Conservation (phyloP, 306 rosid genomes). For the Cicer judaicum region DNA sequence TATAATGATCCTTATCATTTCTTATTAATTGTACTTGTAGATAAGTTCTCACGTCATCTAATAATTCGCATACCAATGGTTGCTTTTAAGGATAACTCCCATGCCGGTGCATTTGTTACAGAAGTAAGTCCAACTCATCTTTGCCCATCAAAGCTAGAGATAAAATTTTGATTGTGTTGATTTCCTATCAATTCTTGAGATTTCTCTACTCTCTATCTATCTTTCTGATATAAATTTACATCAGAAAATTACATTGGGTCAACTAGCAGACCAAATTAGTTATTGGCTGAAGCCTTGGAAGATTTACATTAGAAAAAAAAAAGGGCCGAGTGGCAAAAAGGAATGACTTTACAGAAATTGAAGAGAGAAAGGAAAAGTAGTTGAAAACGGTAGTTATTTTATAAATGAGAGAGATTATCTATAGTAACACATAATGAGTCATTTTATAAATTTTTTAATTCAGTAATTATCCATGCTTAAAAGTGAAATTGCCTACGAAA, state of each 20-base stretch:
- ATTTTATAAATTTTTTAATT: constrained; percentile 26
- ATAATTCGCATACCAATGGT: constrained; percentile 71
- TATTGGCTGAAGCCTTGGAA: background rate
- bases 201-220: background rate
- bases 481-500: background rate
- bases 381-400: background rate
- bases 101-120: constrained; percentile 91
- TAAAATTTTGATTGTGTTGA: constrained; percentile 10
- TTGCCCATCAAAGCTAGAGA: constrained; percentile 23
- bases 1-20: constrained; percentile 35
- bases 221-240: background rate
- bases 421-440: background rate
- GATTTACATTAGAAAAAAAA: background rate
- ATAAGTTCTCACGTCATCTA: constrained; percentile 91
- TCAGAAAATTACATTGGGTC: background rate
- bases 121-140: constrained; percentile 67
- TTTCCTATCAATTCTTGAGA: constrained; percentile 35
- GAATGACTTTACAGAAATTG: background rate
- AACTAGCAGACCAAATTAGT: background rate
- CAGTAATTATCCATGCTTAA: constrained; percentile 14
- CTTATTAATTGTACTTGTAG: constrained; percentile 55
- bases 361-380: background rate
- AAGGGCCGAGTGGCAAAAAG: background rate
- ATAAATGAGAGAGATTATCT: background rate
- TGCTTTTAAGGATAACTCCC: constrained; percentile 93